Evolutionary conservation across 2,329 filamentous ascomycete genomes (phyloP).

Genomic region (Teratosphaeria gauchensis): DNA sequence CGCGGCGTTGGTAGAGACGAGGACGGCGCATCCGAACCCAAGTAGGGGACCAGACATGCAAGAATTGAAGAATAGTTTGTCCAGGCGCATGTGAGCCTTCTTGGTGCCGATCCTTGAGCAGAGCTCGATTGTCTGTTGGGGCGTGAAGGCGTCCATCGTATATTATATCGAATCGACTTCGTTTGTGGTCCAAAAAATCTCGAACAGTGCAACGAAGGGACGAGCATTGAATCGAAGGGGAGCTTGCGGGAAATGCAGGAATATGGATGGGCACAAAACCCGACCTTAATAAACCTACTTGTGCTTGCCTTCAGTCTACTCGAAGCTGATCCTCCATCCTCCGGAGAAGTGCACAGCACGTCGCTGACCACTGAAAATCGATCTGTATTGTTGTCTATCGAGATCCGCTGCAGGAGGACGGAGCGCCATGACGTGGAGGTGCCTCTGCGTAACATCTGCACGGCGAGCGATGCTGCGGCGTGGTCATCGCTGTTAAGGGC

Average conservation of each 20-base stretch:
- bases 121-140: slow-evolving; percentile 38
- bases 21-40: slow-evolving; percentile 39
- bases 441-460: background rate
- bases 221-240: background rate
- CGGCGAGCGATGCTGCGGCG: background rate
- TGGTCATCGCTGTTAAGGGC: background rate
- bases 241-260: background rate
- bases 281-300: background rate
- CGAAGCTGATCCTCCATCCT: background rate
- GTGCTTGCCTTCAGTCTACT: background rate
- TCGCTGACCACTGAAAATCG: background rate
- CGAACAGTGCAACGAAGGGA: background rate
- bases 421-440: background rate
- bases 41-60: slow-evolving; percentile 41
- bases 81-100: slow-evolving; percentile 39
- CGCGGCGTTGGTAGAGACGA: slow-evolving; percentile 17
- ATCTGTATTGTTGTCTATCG: background rate
- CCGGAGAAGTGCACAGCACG: background rate
- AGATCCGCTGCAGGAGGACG: background rate
- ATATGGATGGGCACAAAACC: background rate
- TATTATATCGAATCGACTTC: background rate
- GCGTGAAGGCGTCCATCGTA: slow-evolving; percentile 4
- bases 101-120: slow-evolving; percentile 38
- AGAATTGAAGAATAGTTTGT: slow-evolving; percentile 44
- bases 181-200: background rate